phyloP scores from a whole-genome alignment of 225 moss, liverwort and hornwort genomes.

The Climacium dendroides region DNA sequence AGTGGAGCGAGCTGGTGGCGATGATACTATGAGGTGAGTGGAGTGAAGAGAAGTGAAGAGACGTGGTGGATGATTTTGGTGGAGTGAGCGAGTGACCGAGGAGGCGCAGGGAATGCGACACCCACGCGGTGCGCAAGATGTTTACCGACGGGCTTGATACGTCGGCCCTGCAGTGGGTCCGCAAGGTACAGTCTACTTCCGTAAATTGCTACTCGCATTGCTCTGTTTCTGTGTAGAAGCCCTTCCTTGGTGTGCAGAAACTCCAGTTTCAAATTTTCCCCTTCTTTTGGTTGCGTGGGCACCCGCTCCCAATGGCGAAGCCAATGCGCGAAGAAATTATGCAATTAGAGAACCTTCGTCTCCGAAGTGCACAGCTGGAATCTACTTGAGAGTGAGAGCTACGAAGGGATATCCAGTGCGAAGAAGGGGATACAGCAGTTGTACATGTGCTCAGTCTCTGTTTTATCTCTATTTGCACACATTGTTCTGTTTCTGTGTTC shows the following conservation, averaged over 20 bases:
- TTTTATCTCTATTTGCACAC: background rate
- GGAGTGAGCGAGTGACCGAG: background rate
- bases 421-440: background rate
- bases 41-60: background rate
- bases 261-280: background rate
- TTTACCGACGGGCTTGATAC: slow-evolving; percentile 96
- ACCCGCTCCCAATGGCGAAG: background rate
- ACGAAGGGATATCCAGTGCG: background rate
- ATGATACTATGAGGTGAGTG: background rate
- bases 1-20: background rate
- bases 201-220: background rate
- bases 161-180: slow-evolving; percentile 79
- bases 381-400: no score
- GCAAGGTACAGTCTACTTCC: slow-evolving; percentile 6
- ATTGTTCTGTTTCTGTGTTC: background rate
- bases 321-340: background rate
- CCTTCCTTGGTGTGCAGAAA: background rate
- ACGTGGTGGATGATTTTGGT: background rate
- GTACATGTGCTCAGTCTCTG: background rate
- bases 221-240: background rate
- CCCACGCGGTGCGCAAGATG: slow-evolving; percentile 46
- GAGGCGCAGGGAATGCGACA: slow-evolving; percentile 32
- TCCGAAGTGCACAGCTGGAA: background rate
- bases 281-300: background rate
- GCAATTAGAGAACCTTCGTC: background rate